A percentile compares a stretch with the other conserved stretches of the same genome.
Evolutionary conservation across 257 asterid species (phyloP).

Genomic region (Linaria vulgaris): DNA sequence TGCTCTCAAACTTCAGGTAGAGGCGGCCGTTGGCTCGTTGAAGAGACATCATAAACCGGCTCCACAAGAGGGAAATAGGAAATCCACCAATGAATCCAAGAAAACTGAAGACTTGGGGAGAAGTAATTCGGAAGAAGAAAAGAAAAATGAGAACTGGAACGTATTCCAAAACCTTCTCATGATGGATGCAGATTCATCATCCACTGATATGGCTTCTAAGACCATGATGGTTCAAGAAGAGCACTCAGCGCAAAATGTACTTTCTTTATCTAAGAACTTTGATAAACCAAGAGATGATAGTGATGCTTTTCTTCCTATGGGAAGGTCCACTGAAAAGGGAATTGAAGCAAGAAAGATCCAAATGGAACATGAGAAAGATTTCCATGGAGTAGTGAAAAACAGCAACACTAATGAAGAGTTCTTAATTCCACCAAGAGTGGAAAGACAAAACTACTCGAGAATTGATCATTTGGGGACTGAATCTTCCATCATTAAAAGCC

Average conservation of each 20-base stretch:
- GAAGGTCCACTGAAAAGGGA: constrained; percentile 32
- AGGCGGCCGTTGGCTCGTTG: constrained; percentile 59
- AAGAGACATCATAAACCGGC: constrained; percentile 49
- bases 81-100: constrained; percentile 27
- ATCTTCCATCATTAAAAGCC: constrained; percentile 39
- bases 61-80: constrained; percentile 42
- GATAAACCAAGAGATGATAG: constrained; percentile 36
- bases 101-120: constrained; percentile 29
- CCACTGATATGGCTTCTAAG: constrained; percentile 10
- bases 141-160: constrained; percentile 60
- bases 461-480: constrained; percentile 39
- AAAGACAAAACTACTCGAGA: constrained; percentile 29
- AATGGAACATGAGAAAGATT: constrained; percentile 39
- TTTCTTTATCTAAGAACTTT: constrained; percentile 27
- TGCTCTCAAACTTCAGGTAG: constrained; percentile 54
- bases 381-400: constrained; percentile 34
- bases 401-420: constrained; percentile 49
- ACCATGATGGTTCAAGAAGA: constrained; percentile 33
- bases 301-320: constrained; percentile 51
- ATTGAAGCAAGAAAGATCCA: constrained; percentile 16
- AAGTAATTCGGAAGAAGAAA: constrained; percentile 37
- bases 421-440: constrained; percentile 37
- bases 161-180: constrained; percentile 72
- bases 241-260: constrained; percentile 21
- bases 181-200: constrained; percentile 45